phyloP scores from a whole-genome alignment of 805 yeast species.

The Cyberlindnera euphorbiae region DNA sequence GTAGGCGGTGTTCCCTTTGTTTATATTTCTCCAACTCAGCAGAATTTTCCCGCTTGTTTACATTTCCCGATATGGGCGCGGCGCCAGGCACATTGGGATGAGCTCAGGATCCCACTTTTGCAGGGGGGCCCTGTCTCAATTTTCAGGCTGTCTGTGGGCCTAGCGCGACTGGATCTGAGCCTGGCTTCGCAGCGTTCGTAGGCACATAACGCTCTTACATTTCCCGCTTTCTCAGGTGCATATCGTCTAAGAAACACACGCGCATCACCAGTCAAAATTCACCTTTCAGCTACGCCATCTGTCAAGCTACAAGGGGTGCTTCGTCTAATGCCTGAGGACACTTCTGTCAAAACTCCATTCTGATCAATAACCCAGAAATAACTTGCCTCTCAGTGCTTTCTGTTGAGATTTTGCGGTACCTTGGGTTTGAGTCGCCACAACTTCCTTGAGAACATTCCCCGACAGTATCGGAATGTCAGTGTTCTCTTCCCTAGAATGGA shows the following conservation, averaged over 20 bases:
- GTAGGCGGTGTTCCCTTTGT: slow-evolving; percentile 7
- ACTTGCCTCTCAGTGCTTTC: too few relatives aligned
- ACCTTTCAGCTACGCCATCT: neutral
- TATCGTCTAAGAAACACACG: slow-evolving; percentile 1
- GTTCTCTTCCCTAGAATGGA: too few relatives aligned
- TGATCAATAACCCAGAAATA: too few relatives aligned
- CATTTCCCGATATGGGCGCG: slow-evolving; percentile 15
- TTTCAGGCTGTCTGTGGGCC: neutral
- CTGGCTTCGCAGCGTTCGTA: neutral
- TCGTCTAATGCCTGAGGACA: too few relatives aligned
- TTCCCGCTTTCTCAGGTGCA: slow-evolving; percentile 4
- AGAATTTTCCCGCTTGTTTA: slow-evolving; percentile 17
- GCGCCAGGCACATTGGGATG: slow-evolving; percentile 5
- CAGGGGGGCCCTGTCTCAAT: neutral
- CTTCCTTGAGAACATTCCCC: too few relatives aligned
- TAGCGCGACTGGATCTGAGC: neutral
- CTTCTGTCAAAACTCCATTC: too few relatives aligned
- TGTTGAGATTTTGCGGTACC: too few relatives aligned
- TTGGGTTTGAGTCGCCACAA: too few relatives aligned
- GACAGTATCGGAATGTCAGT: too few relatives aligned
- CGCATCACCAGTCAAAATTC: neutral
- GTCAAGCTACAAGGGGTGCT: too few relatives aligned
- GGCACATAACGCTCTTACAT: neutral
- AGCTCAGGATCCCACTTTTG: neutral
- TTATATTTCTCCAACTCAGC: slow-evolving; percentile 9